Evolutionary conservation across 805 yeast species (phyloP), one percentile per base, ranked within the genome.

Genomic region (Ascoidea asiatica): DNA sequence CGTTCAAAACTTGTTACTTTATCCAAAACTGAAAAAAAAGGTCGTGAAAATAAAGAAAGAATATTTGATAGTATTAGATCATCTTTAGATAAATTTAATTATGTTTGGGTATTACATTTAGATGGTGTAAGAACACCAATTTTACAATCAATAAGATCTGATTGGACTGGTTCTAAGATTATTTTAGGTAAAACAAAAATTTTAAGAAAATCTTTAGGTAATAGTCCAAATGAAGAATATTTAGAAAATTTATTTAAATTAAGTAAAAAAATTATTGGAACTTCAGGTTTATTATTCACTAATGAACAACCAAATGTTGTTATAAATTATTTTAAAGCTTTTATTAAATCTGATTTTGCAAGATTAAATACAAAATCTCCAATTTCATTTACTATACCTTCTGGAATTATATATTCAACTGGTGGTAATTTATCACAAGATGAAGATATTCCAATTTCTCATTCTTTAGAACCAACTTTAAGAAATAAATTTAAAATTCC

Each of bases 61-160:
- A 79, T 90, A 53, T 92, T 88, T 53, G 96, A 89, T 57, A 96
- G 88, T 50, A 80, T 92, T 43, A 79, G 95, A 66, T 73, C 73
- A 48, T 79, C 83, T 18, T 72, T 92, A 48, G 97, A 92, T 53
- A 68, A 75, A 39, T 82, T 67, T 65, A 77, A 75, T 58, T 86
- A 77, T 65, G 79, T 75, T 40, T 90, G 96, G 94, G 82, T 88
- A 21, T 74, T 92, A 53, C 75, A 79, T 50, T 75, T 92, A 48
- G 90, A 87, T 56, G 92, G 88, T 65, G 95, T 92, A 59, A 81
- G 98, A 66, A 92, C 95, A 47, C 95, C 95, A 44, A 95, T 89
- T 44, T 70, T 92, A 56, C 96, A 92, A 64, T 94, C 87, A 54
- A 81, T 92, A 48, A 79, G 98, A 69, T 72, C 76, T 39, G 94